These are phyloP conservation scores for Rusavskia elegans DNA, from an alignment of 495 filamentous ascomycete species.

Conservation along the genomic window DNA sequence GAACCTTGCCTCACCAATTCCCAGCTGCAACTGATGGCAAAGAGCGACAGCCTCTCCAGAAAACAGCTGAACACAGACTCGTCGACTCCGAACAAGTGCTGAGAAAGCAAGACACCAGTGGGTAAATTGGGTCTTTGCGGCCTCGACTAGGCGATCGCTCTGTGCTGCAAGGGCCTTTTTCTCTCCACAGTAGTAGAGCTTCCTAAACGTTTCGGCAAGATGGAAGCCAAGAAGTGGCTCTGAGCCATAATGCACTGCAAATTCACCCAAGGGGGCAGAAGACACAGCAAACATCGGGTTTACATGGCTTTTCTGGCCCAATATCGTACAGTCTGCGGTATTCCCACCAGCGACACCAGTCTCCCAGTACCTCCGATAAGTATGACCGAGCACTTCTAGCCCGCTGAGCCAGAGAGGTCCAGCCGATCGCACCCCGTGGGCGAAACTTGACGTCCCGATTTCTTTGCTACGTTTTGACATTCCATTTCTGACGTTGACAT, in stretches of 20 bases:
- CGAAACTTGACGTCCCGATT: not conserved
- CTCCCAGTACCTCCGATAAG: not conserved
- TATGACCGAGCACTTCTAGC: not conserved
- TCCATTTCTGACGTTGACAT: not conserved
- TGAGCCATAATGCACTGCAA: constrained; percentile 21
- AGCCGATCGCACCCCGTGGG: not conserved
- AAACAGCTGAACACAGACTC: constrained; percentile 24
- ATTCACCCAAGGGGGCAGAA: constrained; percentile 1
- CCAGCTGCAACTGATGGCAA: constrained; percentile 23
- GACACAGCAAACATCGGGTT: constrained; percentile 21
- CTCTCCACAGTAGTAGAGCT: not conserved
- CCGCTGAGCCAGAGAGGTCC: not conserved
- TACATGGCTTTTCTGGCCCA: not conserved
- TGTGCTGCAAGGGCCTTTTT: not conserved
- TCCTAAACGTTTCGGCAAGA: constrained; percentile 15
- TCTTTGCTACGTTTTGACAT: not conserved
- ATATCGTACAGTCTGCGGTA: not conserved
- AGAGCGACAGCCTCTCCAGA: constrained; percentile 27
- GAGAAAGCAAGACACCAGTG: constrained; percentile 16
- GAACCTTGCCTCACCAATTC: not conserved
- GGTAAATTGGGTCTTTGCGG: constrained; percentile 16
- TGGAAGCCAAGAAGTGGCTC: constrained; percentile 31
- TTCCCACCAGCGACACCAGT: not conserved
- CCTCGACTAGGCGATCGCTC: not conserved
- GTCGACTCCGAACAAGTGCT: constrained; percentile 1